These are phyloP conservation scores for Mrakia hoshinonis DNA, from an alignment of 768 basidiomycete species.

Conservation along the genomic window DNA sequence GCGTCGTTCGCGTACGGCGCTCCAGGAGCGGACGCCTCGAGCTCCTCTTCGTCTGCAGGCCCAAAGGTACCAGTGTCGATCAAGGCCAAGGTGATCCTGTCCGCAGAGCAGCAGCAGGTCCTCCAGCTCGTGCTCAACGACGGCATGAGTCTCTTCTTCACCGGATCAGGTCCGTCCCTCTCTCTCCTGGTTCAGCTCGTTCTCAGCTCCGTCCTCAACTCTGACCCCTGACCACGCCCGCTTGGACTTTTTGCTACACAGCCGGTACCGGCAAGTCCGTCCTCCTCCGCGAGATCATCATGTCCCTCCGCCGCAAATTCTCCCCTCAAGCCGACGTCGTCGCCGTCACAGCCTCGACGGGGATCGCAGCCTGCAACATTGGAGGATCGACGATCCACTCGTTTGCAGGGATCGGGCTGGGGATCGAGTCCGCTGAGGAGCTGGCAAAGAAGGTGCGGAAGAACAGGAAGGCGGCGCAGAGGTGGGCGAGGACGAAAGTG, in stretches of 20 bases:
- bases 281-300: conserved; percentile 37
- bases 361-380: conserved; percentile 26
- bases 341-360: conserved; percentile 29
- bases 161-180: conserved; percentile 34
- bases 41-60: not conserved
- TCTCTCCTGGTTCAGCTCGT: not conserved
- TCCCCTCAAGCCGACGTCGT: conserved; percentile 1
- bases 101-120: conserved; percentile 68
- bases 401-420: conserved; percentile 25
- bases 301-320: conserved; percentile 27
- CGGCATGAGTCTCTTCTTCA: conserved; percentile 35
- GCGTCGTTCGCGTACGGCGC: not conserved
- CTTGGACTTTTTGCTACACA: not conserved
- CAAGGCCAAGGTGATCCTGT: conserved; percentile 23
- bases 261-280: conserved; percentile 40
- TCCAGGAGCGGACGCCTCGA: not conserved
- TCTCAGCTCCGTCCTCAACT: not conserved
- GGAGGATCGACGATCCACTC: conserved; percentile 27
- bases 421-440: conserved; percentile 9
- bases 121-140: conserved; percentile 57
- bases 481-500: conserved; percentile 78
- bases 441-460: conserved; percentile 44
- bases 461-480: conserved; percentile 57
- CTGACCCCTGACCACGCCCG: too few relatives aligned
- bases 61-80: not conserved